These are phyloP conservation scores for Brassica cretica DNA, from an alignment of 345 rosid species.

Conservation along the genomic window DNA sequence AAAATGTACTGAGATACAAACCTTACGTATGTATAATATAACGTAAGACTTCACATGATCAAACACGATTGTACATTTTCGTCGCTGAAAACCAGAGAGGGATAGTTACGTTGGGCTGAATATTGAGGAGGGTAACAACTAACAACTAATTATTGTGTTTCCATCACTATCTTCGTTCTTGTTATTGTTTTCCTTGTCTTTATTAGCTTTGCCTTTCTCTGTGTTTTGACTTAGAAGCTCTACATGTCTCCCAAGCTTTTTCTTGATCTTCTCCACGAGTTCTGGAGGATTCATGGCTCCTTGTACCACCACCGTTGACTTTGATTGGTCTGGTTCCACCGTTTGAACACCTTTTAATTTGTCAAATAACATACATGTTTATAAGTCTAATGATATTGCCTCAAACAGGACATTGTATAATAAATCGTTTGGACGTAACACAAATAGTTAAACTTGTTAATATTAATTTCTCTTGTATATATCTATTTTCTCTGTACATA, in stretches of 20 bases:
- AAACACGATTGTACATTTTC: slow-evolving; percentile 53
- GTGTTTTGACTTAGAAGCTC: slow-evolving; percentile 46
- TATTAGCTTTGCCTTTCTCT: slow-evolving; percentile 17
- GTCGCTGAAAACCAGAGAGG: slow-evolving; percentile 46
- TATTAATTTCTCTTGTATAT: not conserved
- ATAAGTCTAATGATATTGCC: not conserved
- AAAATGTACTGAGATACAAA: not conserved
- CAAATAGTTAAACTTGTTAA: too few species aligned
- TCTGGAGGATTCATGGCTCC: slow-evolving; percentile 53
- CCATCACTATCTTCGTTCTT: slow-evolving; percentile 16
- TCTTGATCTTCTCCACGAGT: slow-evolving; percentile 42
- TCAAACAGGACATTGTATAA: not conserved
- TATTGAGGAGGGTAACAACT: slow-evolving; percentile 48
- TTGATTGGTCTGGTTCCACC: slow-evolving; percentile 55
- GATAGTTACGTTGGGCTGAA: slow-evolving; percentile 33
- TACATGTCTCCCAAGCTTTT: slow-evolving; percentile 51
- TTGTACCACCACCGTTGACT: slow-evolving; percentile 53
- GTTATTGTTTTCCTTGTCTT: not conserved
- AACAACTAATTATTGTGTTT: slow-evolving; percentile 5
- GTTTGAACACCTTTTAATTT: slow-evolving; percentile 45
- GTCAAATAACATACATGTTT: not conserved
- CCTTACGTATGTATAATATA: not conserved
- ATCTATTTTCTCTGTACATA: too few species aligned
- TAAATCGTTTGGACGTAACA: not conserved
- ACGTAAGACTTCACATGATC: slow-evolving; percentile 43